These are phyloP conservation scores for Suillus hirtellus DNA, from an alignment of 768 basidiomycete genomes.

Conservation along the genomic window DNA sequence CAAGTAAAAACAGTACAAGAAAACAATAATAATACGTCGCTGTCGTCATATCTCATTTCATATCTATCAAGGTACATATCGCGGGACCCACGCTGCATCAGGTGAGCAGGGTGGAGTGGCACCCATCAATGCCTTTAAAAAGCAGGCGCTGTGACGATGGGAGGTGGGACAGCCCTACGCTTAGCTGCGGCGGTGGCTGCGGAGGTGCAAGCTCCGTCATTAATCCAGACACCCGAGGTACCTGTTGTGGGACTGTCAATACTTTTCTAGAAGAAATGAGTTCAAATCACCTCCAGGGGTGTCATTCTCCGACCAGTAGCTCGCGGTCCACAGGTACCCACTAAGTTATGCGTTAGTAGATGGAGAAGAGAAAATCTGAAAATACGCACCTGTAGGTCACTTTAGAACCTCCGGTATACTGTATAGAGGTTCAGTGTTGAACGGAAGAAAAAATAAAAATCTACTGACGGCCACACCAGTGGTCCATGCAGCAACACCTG, in stretches of 20 bases:
- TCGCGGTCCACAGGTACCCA: constrained; percentile 48
- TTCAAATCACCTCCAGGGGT: constrained; percentile 26
- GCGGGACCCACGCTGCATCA: too few species aligned
- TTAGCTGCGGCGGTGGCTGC: constrained; percentile 7
- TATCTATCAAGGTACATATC: neutral
- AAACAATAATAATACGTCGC: constrained; percentile 2
- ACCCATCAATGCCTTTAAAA: neutral
- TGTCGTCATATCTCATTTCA: neutral
- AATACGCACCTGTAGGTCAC: constrained; percentile 42
- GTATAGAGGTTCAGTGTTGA: neutral
- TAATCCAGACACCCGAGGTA: constrained; percentile 53
- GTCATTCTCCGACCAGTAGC: constrained; percentile 46
- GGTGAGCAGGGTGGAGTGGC: neutral
- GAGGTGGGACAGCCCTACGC: neutral
- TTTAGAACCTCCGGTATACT: constrained; percentile 44
- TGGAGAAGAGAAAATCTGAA: neutral
- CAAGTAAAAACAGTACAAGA: neutral
- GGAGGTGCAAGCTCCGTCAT: constrained; percentile 51
- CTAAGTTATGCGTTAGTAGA: constrained; percentile 22
- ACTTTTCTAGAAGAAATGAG: too few species aligned
- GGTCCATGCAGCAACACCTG: constrained; percentile 43
- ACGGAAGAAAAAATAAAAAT: neutral
- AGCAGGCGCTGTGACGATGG: constrained; percentile 12
- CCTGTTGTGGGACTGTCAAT: constrained; percentile 30
- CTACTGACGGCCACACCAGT: constrained; percentile 35